Conservation (phyloP, 345 rosid species). For the Populus pruinosa region DNA sequence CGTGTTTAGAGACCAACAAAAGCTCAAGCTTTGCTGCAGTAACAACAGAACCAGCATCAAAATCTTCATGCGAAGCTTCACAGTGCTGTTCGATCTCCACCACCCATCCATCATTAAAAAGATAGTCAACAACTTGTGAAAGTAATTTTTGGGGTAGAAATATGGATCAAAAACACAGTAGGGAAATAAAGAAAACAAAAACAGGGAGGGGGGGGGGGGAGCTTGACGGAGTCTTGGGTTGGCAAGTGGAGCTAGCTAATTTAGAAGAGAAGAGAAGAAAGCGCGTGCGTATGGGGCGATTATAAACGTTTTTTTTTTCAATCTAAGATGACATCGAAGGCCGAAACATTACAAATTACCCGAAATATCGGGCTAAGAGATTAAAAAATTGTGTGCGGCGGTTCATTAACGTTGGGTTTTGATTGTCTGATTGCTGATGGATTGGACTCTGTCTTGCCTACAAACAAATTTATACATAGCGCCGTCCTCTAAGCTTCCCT, state of each 20-base stretch:
- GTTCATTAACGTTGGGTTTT: background rate
- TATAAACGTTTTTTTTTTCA: background rate
- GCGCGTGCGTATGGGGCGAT: constrained; percentile 23
- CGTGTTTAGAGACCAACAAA: constrained; percentile 45
- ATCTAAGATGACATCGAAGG: background rate
- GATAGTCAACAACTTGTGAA: background rate
- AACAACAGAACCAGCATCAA: constrained; percentile 19
- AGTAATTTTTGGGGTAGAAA: background rate
- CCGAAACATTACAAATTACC: background rate
- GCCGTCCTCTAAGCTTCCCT: constrained; percentile 17
- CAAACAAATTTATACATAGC: constrained; percentile 11
- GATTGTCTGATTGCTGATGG: constrained; percentile 9
- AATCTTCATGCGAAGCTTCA: constrained; percentile 20
- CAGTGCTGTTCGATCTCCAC: constrained; percentile 16
- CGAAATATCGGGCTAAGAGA: background rate
- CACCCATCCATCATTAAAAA: constrained; percentile 15
- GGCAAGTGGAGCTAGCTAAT: constrained; percentile 18
- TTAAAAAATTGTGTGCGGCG: background rate
- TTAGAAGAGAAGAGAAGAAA: constrained; percentile 28
- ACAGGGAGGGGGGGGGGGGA: background rate
- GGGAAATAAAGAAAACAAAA: background rate
- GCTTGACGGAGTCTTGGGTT: background rate
- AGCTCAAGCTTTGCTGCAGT: constrained; percentile 27
- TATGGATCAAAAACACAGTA: background rate
- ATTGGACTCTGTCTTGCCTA: constrained; percentile 9